These are phyloP conservation scores for Aspergillus fischeri DNA, from an alignment of 2,329 filamentous ascomycete genomes.

Conservation along the genomic window DNA sequence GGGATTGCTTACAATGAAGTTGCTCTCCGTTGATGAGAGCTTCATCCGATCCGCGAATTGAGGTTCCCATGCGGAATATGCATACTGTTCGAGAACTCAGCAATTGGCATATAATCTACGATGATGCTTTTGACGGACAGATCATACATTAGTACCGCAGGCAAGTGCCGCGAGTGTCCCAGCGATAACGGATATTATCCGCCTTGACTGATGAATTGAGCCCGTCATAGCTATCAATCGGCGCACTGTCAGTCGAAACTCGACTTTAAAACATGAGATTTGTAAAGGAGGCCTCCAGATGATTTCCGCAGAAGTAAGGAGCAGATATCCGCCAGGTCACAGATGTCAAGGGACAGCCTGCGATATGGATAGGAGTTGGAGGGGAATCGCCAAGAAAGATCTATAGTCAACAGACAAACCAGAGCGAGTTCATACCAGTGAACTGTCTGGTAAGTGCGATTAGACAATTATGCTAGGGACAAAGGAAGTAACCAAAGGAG, in stretches of 20 bases:
- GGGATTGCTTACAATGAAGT: conserved; percentile 66
- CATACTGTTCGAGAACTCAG: conserved; percentile 62
- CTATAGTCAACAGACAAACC: not conserved
- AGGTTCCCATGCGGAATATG: conserved; percentile 95
- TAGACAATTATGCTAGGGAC: not conserved
- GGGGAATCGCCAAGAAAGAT: not conserved
- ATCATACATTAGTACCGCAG: conserved; percentile 80
- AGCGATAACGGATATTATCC: conserved; percentile 77
- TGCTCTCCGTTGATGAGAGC: conserved; percentile 87
- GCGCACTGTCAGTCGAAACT: not conserved
- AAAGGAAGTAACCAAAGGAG: not conserved
- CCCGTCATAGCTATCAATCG: conserved; percentile 21
- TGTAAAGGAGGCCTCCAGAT: not conserved
- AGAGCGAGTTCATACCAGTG: not conserved
- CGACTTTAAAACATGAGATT: not conserved
- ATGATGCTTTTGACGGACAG: not conserved
- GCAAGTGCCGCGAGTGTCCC: conserved; percentile 81
- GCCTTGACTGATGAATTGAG: conserved; percentile 44
- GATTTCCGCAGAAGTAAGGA: not conserved
- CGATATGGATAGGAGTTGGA: not conserved
- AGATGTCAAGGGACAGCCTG: not conserved
- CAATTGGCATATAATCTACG: not conserved
- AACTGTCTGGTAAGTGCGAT: not conserved
- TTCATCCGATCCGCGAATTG: conserved; percentile 85
- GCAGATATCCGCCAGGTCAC: not conserved